Percentiles rank a stretch among this genome's conserved stretches.
Evolutionary conservation across 306 rosid genomes (phyloP).

Genomic region (Prunus campanulata): DNA sequence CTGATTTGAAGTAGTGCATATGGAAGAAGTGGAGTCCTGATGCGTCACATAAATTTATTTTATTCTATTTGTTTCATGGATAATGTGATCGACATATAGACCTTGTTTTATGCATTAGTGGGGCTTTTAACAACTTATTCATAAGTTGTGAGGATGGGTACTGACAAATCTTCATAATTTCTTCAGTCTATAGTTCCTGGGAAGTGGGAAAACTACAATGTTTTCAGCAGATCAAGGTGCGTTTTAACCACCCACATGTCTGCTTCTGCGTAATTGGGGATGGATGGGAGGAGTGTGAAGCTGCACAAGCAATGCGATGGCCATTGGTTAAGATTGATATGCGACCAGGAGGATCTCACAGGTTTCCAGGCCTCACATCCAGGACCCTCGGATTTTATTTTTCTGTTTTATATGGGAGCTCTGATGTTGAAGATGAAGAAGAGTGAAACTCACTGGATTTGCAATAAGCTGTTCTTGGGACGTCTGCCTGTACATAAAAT

Average conservation of each 20-base stretch:
- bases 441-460: constrained; percentile 28
- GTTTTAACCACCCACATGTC: constrained; percentile 60
- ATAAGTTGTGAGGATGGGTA: too few species aligned
- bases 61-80: neutral
- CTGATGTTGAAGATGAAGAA: constrained; percentile 42
- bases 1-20: neutral
- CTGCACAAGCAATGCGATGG: constrained; percentile 78
- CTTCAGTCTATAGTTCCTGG: constrained; percentile 86
- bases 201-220: constrained; percentile 80
- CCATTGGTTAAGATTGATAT: constrained; percentile 77
- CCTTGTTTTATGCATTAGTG: constrained; percentile 9
- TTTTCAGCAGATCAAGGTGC: constrained; percentile 75
- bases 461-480: constrained; percentile 22
- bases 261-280: constrained; percentile 86
- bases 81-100: neutral
- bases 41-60: neutral
- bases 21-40: neutral
- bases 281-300: constrained; percentile 95
- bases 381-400: constrained; percentile 61
- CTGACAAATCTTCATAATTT: constrained; percentile 19
- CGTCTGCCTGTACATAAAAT: constrained; percentile 23
- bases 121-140: neutral
- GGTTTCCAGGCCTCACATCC: constrained; percentile 92
- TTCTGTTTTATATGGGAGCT: constrained; percentile 69
- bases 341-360: constrained; percentile 63